phyloP scores from a whole-genome alignment of 2,329 filamentous ascomycete genomes.

The Trichoderma sp. region DNA sequence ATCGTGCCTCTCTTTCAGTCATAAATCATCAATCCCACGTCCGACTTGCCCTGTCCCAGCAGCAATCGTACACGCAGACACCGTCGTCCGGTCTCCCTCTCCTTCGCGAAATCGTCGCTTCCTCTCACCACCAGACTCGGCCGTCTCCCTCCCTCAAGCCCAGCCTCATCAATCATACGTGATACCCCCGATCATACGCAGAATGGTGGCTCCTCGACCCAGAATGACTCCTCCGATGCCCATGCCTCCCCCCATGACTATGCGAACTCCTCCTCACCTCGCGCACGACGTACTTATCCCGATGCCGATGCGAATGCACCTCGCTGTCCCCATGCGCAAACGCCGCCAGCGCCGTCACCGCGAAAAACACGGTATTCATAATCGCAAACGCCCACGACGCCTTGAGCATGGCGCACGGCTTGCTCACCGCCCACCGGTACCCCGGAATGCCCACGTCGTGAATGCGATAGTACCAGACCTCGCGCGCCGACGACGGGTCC shows the following conservation, averaged over 20 bases:
- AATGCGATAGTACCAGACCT: constrained; percentile 59
- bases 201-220: constrained; percentile 50
- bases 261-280: constrained; percentile 36
- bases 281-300: constrained; percentile 32
- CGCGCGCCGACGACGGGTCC: constrained; percentile 51
- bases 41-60: not conserved
- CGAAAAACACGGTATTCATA: constrained; percentile 82
- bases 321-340: constrained; percentile 58
- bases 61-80: constrained; percentile 1
- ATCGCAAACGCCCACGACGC: constrained; percentile 86
- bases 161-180: constrained; percentile 41
- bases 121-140: not conserved
- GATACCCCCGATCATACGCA: constrained; percentile 48
- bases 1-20: constrained; percentile 11
- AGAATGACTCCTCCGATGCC: constrained; percentile 46
- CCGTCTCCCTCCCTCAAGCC: not conserved
- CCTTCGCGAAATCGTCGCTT: not conserved
- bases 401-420: constrained; percentile 91
- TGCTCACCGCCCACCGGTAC: constrained; percentile 61
- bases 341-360: constrained; percentile 73
- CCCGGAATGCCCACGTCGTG: constrained; percentile 61
- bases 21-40: constrained; percentile 19
- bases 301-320: constrained; percentile 35
- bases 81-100: not conserved
- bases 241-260: constrained; percentile 45